Evolutionary conservation across 331 rosid species (phyloP), one percentile per base, ranked within the genome.

Genomic region (Spiraea crenata): DNA sequence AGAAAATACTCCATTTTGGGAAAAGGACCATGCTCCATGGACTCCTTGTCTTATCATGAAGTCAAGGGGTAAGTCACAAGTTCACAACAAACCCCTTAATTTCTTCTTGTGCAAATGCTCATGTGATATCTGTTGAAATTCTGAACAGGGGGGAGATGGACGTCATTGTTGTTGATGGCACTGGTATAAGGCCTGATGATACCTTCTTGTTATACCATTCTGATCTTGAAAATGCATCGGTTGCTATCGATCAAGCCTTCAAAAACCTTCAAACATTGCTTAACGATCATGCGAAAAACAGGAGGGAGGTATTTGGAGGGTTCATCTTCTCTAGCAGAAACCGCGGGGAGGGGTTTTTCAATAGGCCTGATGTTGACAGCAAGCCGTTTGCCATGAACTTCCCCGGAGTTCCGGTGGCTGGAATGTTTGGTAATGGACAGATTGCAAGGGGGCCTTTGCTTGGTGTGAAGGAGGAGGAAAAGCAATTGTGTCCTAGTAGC

Each of bases 21-120:
- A 34, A 76, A 80, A 68, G 78, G 64, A 51, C 79, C 85, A n/a
- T 51, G 76, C 48, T 78, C 45, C 57, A 75, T 69, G 57, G 80
- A 81, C 16, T 76, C 74, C 63, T 49, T 84, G 73, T 67, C 89
- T 25, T 79, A 74, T 69, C 88, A 90, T 74, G 85, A 81, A 76
- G 81, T 88, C 72, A 65, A 70, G 51, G 83, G 83, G 93, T 86
- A 78, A 70, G 57, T 64, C 45, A 50, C 38, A n/a, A n/a, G n/a
- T n/a, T n/a, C n/a, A n/a, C n/a, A 61, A 17, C 4, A 35, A 60
- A 38, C 37, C 25, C 31, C 31, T 25, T 25, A 25, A 7, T 66
- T 34, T 9, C 5, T 35, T 58, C 13, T 58, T 34, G 39, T 15
- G 14, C 10, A 14, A 31, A 57, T 57, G 12, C 31, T 25, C 17